Evolutionary conservation across 2,329 filamentous ascomycete species (phyloP).

Genomic region (Penicillium sp.): DNA sequence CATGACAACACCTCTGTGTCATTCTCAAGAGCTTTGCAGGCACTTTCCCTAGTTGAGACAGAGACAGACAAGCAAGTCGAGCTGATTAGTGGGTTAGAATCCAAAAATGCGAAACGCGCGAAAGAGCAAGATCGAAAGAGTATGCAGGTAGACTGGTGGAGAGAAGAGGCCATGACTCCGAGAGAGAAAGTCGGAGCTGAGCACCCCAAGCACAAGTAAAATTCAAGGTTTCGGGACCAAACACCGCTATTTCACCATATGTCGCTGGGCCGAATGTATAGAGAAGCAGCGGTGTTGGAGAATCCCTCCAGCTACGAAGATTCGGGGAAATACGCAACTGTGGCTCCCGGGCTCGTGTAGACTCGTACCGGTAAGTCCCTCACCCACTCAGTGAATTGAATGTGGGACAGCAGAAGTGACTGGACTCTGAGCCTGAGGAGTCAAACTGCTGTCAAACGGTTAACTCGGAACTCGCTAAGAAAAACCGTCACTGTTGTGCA

Average conservation of each 20-base stretch:
- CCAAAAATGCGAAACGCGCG: neutral
- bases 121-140: neutral
- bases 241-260: constrained; percentile 9
- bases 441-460: neutral
- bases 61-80: neutral
- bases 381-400: neutral
- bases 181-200: constrained; percentile 11
- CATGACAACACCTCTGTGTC: constrained; percentile 1
- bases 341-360: neutral
- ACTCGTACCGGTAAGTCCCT: neutral
- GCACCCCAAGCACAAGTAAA: neutral
- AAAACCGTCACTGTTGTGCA: neutral
- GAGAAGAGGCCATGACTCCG: neutral
- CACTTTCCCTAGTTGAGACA: neutral
- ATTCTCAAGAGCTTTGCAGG: neutral
- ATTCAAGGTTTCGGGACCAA: neutral
- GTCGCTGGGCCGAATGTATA: constrained; percentile 1
- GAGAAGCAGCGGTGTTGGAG: constrained; percentile 9
- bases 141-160: neutral
- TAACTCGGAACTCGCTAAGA: neutral
- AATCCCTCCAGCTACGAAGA: neutral
- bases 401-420: neutral
- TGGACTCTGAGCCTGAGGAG: neutral
- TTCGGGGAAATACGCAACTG: neutral
- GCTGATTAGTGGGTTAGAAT: neutral